Conservation (phyloP, 1,139 yeast genomes). For the Wickerhamomyces sp. region DNA sequence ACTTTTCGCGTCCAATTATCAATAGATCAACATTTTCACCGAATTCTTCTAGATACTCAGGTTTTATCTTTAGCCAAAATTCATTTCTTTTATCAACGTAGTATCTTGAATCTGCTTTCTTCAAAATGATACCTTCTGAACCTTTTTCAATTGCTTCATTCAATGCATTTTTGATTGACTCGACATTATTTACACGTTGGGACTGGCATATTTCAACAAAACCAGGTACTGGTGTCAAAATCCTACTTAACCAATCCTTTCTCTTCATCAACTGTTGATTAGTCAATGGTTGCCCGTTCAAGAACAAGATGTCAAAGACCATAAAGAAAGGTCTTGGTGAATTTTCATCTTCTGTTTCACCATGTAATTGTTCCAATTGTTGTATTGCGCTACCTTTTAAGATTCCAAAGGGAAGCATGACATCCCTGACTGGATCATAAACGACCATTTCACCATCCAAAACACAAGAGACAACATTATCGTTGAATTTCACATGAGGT, state of each 20-base stretch:
- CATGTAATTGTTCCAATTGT: constrained; percentile 30
- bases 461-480: constrained; percentile 43
- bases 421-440: constrained; percentile 60
- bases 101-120: constrained; percentile 59
- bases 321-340: constrained; percentile 54
- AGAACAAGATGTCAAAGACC: constrained; percentile 65
- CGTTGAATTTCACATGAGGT: constrained; percentile 42
- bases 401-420: constrained; percentile 74
- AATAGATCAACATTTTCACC: constrained; percentile 83
- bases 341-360: constrained; percentile 16
- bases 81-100: constrained; percentile 53
- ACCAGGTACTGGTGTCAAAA: constrained; percentile 46
- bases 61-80: constrained; percentile 84
- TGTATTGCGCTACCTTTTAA: constrained; percentile 61
- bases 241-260: constrained; percentile 43
- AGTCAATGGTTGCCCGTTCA: constrained; percentile 63
- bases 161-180: constrained; percentile 54
- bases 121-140: constrained; percentile 82
- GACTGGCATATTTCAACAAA: constrained; percentile 54
- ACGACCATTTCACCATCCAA: constrained; percentile 95
- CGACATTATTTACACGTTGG: constrained; percentile 39
- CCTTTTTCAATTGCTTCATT: constrained; percentile 54
- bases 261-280: constrained; percentile 52
- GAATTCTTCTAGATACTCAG: constrained; percentile 81
- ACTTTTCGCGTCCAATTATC: constrained; percentile 74